Evolutionary conservation across 2,329 filamentous ascomycete genomes (phyloP).

Genomic region (Talaromyces sp.): DNA sequence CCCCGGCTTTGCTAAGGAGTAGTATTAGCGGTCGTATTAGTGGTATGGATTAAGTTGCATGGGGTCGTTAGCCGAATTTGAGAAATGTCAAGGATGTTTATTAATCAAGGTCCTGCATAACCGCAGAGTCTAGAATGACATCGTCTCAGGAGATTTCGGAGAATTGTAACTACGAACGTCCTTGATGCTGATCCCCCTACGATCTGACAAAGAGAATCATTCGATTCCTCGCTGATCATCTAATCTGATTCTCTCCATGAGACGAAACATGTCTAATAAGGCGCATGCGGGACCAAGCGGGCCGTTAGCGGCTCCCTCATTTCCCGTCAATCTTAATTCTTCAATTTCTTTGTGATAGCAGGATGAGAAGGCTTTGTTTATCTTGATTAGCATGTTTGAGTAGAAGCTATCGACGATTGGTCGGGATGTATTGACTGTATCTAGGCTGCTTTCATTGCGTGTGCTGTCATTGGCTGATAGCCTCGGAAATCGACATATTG

Average conservation of each 20-base stretch:
- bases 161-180: background rate
- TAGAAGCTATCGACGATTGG: background rate
- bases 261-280: background rate
- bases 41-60: background rate
- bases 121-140: background rate
- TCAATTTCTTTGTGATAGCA: background rate
- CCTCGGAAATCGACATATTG: background rate
- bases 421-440: background rate
- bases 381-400: background rate
- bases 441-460: background rate
- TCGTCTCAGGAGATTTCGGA: background rate
- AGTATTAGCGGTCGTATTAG: background rate
- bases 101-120: background rate
- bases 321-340: background rate
- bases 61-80: background rate
- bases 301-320: background rate
- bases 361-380: background rate
- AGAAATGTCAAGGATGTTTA: background rate
- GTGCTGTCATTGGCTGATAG: background rate
- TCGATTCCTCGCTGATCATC: background rate
- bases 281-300: constrained; percentile 1
- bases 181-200: background rate
- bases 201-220: background rate
- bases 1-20: background rate
- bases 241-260: background rate